These are phyloP conservation scores for Aspergillus coremiiformis DNA, from an alignment of 495 filamentous ascomycete genomes.

Conservation along the genomic window DNA sequence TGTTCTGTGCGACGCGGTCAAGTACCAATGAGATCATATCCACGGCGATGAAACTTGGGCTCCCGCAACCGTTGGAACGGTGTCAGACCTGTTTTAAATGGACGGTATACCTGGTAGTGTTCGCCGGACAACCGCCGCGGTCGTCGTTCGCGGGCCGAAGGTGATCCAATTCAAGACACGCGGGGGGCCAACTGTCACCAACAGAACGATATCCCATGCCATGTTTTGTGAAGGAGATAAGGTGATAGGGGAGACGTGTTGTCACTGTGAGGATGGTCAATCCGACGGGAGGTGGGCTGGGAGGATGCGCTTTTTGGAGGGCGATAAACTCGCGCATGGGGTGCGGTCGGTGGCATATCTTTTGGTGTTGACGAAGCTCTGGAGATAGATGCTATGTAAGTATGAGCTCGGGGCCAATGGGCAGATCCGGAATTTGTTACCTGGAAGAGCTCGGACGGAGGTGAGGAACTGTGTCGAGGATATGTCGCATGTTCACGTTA, in stretches of 20 bases:
- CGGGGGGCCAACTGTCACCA: conserved; percentile 30
- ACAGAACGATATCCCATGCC: conserved; percentile 29
- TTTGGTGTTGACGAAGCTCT: conserved; percentile 49
- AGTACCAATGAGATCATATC: background rate
- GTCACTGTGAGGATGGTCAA: conserved; percentile 37
- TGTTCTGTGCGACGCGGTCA: conserved; percentile 3
- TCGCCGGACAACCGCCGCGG: conserved; percentile 35
- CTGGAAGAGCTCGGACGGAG: conserved; percentile 42
- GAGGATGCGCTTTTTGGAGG: conserved; percentile 47
- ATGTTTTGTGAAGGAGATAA: conserved; percentile 21
- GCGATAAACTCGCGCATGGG: conserved; percentile 43
- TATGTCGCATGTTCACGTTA: conserved; percentile 2
- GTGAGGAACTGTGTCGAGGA: conserved; percentile 13
- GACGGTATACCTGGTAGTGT: conserved; percentile 32
- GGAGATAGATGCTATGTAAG: background rate
- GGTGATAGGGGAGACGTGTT: conserved; percentile 40
- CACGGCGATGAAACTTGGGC: background rate
- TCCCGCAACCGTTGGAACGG: background rate
- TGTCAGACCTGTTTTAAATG: background rate
- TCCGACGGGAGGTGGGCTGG: conserved; percentile 45
- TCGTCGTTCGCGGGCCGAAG: conserved; percentile 42
- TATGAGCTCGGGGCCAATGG: background rate
- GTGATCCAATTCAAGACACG: conserved; percentile 41
- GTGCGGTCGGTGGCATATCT: conserved; percentile 39
- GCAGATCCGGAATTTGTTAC: conserved; percentile 1